A percentile compares a stretch with the other conserved stretches of the same genome.
These are phyloP conservation scores for Pseudonitzschia multistriata DNA, from an alignment of 108 stramenopile genomes.

Conservation along the genomic window DNA sequence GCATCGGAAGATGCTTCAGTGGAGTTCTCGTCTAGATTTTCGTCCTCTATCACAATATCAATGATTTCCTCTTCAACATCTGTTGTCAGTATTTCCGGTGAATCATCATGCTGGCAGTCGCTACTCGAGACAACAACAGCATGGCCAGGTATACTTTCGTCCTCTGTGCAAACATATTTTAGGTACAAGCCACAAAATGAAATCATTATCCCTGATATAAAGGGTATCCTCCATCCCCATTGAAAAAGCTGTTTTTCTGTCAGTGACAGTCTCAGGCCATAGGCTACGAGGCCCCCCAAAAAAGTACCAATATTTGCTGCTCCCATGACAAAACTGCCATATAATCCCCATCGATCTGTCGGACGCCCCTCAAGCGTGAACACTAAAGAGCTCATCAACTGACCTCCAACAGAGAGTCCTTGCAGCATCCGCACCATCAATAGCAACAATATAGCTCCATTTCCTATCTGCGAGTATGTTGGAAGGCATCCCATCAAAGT, in stretches of 20 bases:
- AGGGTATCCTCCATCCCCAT: conserved; percentile 80
- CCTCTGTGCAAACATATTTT: conserved; percentile 47
- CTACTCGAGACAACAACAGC: conserved; percentile 4
- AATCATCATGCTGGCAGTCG: neutral
- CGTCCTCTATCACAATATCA: neutral
- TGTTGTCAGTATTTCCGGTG: neutral
- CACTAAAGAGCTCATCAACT: conserved; percentile 69
- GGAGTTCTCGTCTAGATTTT: neutral
- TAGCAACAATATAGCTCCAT: conserved; percentile 47
- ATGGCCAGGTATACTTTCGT: conserved; percentile 32
- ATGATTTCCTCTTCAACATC: conserved; percentile 2
- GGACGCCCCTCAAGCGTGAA: conserved; percentile 65
- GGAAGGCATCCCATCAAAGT: conserved; percentile 82
- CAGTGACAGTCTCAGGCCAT: conserved; percentile 35
- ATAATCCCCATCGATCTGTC: conserved; percentile 42
- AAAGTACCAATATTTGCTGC: conserved; percentile 65
- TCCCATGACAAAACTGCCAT: conserved; percentile 60
- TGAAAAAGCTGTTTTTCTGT: conserved; percentile 37
- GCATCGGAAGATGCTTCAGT: neutral
- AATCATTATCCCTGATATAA: conserved; percentile 62
- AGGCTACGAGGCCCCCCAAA: conserved; percentile 55
- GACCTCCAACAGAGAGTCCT: conserved; percentile 79
- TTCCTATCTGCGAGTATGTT: conserved; percentile 64
- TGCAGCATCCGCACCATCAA: conserved; percentile 67
- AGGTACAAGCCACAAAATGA: conserved; percentile 59